Conservation (phyloP, 352 stramenopile genomes). For the Phytopythium chamaehyphon region DNA sequence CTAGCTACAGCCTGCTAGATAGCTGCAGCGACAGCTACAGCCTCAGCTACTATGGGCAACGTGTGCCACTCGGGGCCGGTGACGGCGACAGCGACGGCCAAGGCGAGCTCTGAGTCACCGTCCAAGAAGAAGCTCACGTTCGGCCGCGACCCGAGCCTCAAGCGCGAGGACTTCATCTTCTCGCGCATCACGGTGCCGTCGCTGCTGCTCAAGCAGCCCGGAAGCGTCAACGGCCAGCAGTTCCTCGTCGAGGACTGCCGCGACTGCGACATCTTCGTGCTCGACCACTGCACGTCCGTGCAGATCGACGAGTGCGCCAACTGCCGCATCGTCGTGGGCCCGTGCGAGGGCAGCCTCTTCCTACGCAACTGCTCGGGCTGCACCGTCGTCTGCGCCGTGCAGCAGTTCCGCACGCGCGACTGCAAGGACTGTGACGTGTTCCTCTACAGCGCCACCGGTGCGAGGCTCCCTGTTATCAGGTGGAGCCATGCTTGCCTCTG, state of each 20-base stretch:
- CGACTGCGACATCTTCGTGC: conserved; percentile 73
- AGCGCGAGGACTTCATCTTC: conserved; percentile 70
- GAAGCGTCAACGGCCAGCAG: conserved; percentile 70
- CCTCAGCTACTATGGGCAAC: conserved; percentile 43
- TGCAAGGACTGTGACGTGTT: conserved; percentile 58
- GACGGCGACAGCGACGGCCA: neutral
- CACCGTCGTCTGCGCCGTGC: conserved; percentile 56
- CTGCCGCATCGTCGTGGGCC: conserved; percentile 68
- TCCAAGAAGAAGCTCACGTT: conserved; percentile 29
- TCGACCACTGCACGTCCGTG: conserved; percentile 75
- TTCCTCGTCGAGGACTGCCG: conserved; percentile 72
- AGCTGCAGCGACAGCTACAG: neutral
- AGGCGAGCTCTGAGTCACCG: conserved; percentile 1
- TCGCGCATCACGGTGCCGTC: conserved; percentile 32
- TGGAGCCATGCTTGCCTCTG: no score
- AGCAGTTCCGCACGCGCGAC: conserved; percentile 75
- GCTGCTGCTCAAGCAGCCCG: conserved; percentile 48
- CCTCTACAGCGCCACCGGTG: conserved; percentile 61
- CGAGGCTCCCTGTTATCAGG: neutral
- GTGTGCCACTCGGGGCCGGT: conserved; percentile 46
- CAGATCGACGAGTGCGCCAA: conserved; percentile 69
- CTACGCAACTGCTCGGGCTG: conserved; percentile 60
- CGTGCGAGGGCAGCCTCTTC: conserved; percentile 69
- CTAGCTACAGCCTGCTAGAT: neutral
- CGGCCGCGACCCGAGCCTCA: conserved; percentile 57